These are phyloP conservation scores for Tetrapyrgos nigripes DNA, from an alignment of 1,284 basidiomycete genomes.

Conservation along the genomic window DNA sequence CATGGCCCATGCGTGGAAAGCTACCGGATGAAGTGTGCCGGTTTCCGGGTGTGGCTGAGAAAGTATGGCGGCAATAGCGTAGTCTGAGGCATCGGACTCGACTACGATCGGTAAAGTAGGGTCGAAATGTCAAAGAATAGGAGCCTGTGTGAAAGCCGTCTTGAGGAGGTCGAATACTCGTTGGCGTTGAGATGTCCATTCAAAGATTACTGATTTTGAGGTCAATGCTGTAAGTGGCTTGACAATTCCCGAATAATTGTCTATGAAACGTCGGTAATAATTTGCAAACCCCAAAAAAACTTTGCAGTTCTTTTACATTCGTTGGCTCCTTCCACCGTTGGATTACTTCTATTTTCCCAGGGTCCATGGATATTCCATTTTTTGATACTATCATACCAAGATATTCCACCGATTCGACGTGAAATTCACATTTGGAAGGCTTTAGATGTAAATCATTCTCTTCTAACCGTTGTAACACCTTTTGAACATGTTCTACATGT, in stretches of 20 bases:
- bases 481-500: background rate
- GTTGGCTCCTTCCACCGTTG: constrained; percentile 10
- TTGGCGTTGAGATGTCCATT: background rate
- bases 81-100: constrained; percentile 23
- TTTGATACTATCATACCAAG: too few relatives aligned
- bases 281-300: constrained; percentile 16
- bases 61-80: constrained; percentile 20
- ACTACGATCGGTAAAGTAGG: constrained; percentile 41
- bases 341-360: constrained; percentile 7
- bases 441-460: background rate
- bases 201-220: background rate
- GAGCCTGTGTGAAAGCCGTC: background rate
- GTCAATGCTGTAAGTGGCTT: background rate
- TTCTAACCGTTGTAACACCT: background rate
- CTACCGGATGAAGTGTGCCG: constrained; percentile 36
- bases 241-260: constrained; percentile 4
- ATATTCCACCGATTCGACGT: too few relatives aligned
- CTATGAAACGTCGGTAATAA: constrained; percentile 14
- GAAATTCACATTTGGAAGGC: background rate
- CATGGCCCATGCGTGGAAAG: constrained; percentile 37
- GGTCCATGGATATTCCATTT: constrained; percentile 1
- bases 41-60: constrained; percentile 1
- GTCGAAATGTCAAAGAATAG: background rate
- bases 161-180: background rate
- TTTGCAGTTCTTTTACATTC: constrained; percentile 15